Conservation (phyloP, 495 filamentous ascomycete genomes). For the Penicillium daleae region DNA sequence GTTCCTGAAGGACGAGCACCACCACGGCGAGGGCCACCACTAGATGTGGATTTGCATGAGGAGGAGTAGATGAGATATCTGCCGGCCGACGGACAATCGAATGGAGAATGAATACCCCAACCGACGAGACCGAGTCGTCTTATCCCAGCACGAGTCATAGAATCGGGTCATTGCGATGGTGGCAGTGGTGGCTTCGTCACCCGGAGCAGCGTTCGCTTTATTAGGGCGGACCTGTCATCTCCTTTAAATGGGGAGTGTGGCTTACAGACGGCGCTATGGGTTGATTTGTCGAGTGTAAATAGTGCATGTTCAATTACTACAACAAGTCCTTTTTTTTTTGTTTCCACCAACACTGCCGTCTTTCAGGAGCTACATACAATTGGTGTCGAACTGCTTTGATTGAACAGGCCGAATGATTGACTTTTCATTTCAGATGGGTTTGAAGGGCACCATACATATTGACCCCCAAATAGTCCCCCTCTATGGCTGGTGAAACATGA, state of each 20-base stretch:
- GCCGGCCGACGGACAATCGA: conserved; percentile 22
- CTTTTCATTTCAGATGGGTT: conserved; percentile 8
- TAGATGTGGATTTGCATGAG: conserved; percentile 24
- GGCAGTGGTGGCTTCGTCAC: conserved; percentile 9
- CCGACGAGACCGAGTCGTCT: conserved; percentile 23
- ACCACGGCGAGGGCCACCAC: conserved; percentile 55
- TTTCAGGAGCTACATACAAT: not conserved
- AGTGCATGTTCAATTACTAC: conserved; percentile 44
- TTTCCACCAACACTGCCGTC: conserved; percentile 3
- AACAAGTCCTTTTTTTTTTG: conserved; percentile 35
- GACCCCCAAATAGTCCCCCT: not conserved
- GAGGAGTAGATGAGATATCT: conserved; percentile 14
- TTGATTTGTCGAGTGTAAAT: conserved; percentile 50
- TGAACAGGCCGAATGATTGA: not conserved
- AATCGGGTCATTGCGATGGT: conserved; percentile 17
- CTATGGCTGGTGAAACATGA: conserved; percentile 26
- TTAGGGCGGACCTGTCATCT: conserved; percentile 18
- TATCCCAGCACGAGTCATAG: conserved; percentile 20
- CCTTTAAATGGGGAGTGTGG: conserved; percentile 9
- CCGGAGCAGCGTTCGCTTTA: conserved; percentile 15
- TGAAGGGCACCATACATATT: not conserved
- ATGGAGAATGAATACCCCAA: conserved; percentile 37
- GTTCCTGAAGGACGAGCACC: conserved; percentile 79
- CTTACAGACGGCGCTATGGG: conserved; percentile 39
- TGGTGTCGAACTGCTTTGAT: not conserved